phyloP scores from a whole-genome alignment of 139 green algal species.

The Auxenochlorella pyrenoidosa region DNA sequence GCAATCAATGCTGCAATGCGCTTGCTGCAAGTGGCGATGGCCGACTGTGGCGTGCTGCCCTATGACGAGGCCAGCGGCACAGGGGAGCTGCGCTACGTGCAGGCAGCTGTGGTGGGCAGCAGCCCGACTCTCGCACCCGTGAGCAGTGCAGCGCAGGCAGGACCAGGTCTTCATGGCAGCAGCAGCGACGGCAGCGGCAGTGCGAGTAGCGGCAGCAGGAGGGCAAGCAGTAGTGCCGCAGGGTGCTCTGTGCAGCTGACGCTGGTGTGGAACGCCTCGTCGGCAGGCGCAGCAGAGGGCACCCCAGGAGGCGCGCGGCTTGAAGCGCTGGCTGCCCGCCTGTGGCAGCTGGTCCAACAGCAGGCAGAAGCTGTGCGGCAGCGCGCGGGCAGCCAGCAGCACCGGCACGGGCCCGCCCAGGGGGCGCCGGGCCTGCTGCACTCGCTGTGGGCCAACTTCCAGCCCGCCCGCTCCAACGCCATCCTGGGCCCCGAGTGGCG shows the following conservation, averaged over 20 bases:
- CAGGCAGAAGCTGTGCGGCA: no score
- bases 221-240: no score
- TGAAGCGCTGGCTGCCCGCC: background rate
- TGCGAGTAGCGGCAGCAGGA: no score
- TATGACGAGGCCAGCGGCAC: slow-evolving; percentile 54
- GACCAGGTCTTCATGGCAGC: background rate
- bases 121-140: background rate
- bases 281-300: background rate
- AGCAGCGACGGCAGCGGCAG: background rate
- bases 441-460: slow-evolving; percentile 79
- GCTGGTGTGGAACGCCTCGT: slow-evolving; percentile 59
- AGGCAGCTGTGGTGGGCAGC: slow-evolving; percentile 61
- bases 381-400: no score
- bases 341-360: slow-evolving; percentile 8
- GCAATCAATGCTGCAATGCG: slow-evolving; percentile 64
- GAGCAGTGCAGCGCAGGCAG: background rate
- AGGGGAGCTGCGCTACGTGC: slow-evolving; percentile 72
- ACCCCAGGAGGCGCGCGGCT: background rate
- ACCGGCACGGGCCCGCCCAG: background rate
- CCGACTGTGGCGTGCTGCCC: slow-evolving; percentile 25
- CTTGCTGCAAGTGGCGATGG: slow-evolving; percentile 47
- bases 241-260: slow-evolving; percentile 51
- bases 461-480: slow-evolving; percentile 63
- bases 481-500: slow-evolving; percentile 58
- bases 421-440: slow-evolving; percentile 58